Base-by-base conservation (phyloP, 2,329 filamentous ascomycete genomes). In the Alternaria arborescens region DNA sequence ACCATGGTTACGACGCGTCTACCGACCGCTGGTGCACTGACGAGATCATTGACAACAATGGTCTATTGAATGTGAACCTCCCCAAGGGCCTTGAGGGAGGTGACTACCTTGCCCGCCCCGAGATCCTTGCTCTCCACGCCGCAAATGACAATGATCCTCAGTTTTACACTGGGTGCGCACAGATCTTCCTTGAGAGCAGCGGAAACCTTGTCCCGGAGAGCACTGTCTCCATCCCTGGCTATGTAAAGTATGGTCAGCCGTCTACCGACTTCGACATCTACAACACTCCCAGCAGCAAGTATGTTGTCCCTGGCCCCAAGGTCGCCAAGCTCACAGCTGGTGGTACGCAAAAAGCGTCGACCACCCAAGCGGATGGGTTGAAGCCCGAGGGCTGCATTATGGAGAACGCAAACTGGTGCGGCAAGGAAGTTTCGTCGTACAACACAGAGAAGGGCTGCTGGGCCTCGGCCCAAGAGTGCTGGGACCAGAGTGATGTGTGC, bases 341-440 rank as follows among this genome's bases (percentile, higher is more conserved):
- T 38, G 57, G 65, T 32, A 55, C 60, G 14, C 12, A 53, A 54
- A 40, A 63, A 59, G 58, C 44, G 30, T 61, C 61, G 60, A 68
- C 58, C 43, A 67, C 67, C 3, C 82, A 85, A 64, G 77, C 71
- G 4, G 80, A 83, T 41, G 88, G 87, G 12, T 76, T 83, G 12
- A 80, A 87, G 53, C 89, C 89, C 0, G 55, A 71, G 1, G 79
- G 82, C 67, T 90, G 87, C 71, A 80, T 91, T 38, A 71, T 89
- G 61, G 86, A 87, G 71, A 91, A 91, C 72, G 89, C 81, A 60
- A 92, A 93, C 80, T 93, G 89, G 90, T 91, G 88, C 77, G 89
- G 84, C 52, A 80, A 83, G 60, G 85, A 91, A 71, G 82, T 92
- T 1, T 75, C 84, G 0, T 69, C 77, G 8, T 92, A 90, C 79